Base-by-base conservation (phyloP, 2,329 filamentous ascomycete genomes). In the Xylariaceae sp. region DNA sequence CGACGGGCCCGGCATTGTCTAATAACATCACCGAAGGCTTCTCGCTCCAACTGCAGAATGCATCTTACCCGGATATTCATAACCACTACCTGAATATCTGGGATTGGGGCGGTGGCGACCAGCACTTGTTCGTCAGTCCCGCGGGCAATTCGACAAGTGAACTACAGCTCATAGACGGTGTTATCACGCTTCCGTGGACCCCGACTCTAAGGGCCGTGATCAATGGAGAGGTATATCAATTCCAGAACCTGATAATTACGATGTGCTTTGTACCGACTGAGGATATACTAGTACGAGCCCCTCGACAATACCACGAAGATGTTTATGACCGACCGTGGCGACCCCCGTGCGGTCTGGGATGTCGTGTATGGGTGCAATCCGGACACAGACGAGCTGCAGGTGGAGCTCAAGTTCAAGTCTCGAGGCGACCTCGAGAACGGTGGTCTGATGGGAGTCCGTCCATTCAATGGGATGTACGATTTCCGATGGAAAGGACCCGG, bases 291-390 rank as follows among this genome's bases (percentile, higher is more conserved):
- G 71, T 72, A 72, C 51, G 66, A 68, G 18, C 58, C 59, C n/a
- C 60, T 64, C 30, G 72, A 75, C 55, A 71, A 75, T 55, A 75
- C 72, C 3, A 75, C 72, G 38, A 75, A 75, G 59, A 66, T 74
- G 57, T 75, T 75, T 62, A 73, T 74, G 68, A 75, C 73, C 2
- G 65, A 72, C 27, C 69, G 72, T 2, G 66, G 66, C 7, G 71
- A 75, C 47, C 71, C 72, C 1, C 63, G 66, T 11, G 72, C 71
- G 17, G 56, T 70, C 46, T 75, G 71, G 47, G 59, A 69, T 36
- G 66, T 68, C n/a, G 59, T 60, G 6, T 72, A 73, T 51, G 69
- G 66, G 30, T 75, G 72, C 57, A 66, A 74, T 51, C 66, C 68
- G 1, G 68, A 69, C 39, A 72, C 69, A 11, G 70, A 72, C 39